Conservation (phyloP, 805 yeast species). For the Torulaspora indica region DNA sequence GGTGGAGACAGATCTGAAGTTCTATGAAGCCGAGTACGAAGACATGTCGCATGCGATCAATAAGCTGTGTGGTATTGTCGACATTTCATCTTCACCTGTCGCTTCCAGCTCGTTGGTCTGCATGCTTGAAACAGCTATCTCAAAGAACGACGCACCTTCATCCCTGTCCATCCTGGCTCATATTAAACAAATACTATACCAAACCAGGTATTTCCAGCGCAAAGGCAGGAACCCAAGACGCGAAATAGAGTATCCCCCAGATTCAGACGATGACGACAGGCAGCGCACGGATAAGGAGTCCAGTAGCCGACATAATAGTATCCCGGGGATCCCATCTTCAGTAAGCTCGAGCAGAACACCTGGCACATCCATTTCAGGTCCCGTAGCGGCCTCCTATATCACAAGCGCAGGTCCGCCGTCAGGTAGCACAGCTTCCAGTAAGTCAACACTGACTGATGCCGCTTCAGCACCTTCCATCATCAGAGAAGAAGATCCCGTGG, state of each 20-base stretch:
- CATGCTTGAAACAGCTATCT: conserved; percentile 23
- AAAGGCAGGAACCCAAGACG: conserved; percentile 28
- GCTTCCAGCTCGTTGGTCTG: conserved; percentile 16
- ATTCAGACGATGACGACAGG: conserved; percentile 15
- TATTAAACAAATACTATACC: conserved; percentile 21
- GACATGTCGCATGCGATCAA: conserved; percentile 42
- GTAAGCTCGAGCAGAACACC: conserved; percentile 4
- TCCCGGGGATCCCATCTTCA: conserved; percentile 5
- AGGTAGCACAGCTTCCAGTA: conserved; percentile 9
- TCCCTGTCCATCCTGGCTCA: conserved; percentile 23
- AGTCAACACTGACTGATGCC: conserved; percentile 2
- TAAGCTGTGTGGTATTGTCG: conserved; percentile 21
- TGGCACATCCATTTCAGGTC: conserved; percentile 5
- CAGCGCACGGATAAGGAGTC: conserved; percentile 12
- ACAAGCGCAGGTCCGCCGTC: conserved; percentile 5
- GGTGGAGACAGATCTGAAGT: conserved; percentile 73
- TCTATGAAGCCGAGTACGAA: conserved; percentile 65
- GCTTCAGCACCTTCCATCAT: conserved; percentile 5
- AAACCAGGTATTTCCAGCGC: conserved; percentile 26
- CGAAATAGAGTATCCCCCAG: conserved; percentile 12
- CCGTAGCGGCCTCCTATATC: conserved; percentile 7
- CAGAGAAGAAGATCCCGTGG: conserved; percentile 7
- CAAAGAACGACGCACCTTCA: conserved; percentile 21
- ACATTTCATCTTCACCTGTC: conserved; percentile 9
- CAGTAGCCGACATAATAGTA: conserved; percentile 13